Base-by-base conservation (phyloP, 257 asterid species). In the Solanum bulbocastanum region DNA sequence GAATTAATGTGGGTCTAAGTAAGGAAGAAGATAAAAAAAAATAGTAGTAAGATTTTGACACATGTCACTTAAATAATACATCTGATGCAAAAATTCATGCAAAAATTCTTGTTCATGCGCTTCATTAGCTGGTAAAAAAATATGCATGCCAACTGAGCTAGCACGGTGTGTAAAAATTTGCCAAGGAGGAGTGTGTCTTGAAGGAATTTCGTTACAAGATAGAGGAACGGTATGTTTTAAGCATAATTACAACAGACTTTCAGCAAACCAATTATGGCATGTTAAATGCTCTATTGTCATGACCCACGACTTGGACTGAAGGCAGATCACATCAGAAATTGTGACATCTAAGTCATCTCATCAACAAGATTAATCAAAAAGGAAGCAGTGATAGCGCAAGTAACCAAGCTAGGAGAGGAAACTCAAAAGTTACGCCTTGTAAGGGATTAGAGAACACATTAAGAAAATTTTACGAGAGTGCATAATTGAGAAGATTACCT, bases 401-500 rank as follows among this genome's bases (percentile, higher is more conserved):
- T 32, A 82, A 82, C 68, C 85, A 81, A 81, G 85, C 42, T 10
- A 18, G 30, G 44, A 49, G 44, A 30, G 23, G 69, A 18, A 74
- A 37, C 83, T 74, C 52, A 7, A 22, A 49, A 82, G 44, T 30
- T 3, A 30, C 42, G 0, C 42, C 85, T 82, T 49, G 32, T 49
- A 49, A 32, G 69, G 69, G 8, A 82, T 56, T 49, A 32, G 39
- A 5, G 49, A 81, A 49, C 68, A 5, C 39, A 81, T 30, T 16
- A 81, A 33, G 15, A 49, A 44, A 81, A 27, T 10, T 11, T 49
- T 30, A 10, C 5, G 12, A 82, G 35, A 76, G 86, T 16, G 37
- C 69, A 32, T 49, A 32, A 49, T n/a, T 82, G 86, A 49, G 69
- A 32, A 82, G 32, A 49, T 37, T 92, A 95, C 99, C 99, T 97